A percentile compares a stretch with the other conserved stretches of the same genome.
Conservation (phyloP, 139 green algal genomes). For the Auxenochlorella pyrenoidosa region DNA sequence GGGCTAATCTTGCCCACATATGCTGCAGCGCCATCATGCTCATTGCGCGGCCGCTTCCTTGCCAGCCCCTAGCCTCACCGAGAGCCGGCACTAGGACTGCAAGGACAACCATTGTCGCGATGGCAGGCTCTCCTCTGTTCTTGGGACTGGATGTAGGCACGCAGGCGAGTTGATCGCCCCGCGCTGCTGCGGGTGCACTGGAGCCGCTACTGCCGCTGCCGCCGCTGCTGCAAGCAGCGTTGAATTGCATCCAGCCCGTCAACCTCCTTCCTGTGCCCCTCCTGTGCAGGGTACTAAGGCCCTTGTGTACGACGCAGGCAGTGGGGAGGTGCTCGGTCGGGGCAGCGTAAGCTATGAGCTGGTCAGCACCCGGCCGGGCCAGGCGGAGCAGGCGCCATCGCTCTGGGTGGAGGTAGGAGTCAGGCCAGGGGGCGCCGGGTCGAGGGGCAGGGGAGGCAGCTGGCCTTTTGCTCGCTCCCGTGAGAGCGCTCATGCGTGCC, state of each 20-base stretch:
- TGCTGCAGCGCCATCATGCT: too few relatives aligned
- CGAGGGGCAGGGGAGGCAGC: neutral
- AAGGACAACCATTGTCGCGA: too few relatives aligned
- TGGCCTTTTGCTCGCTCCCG: too few relatives aligned
- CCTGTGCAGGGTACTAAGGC: slow-evolving; percentile 69
- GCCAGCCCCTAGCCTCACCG: too few relatives aligned
- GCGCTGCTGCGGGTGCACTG: neutral
- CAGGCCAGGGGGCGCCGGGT: neutral
- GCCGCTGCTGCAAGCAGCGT: too few relatives aligned
- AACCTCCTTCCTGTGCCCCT: neutral
- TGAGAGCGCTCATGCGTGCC: too few relatives aligned
- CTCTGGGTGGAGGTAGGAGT: slow-evolving; percentile 74
- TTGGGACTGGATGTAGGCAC: neutral
- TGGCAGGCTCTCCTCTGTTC: neutral
- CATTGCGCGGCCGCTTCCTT: too few relatives aligned
- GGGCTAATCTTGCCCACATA: too few relatives aligned
- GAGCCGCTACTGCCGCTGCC: neutral
- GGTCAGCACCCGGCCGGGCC: slow-evolving; percentile 52
- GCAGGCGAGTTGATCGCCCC: neutral
- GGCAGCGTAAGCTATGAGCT: slow-evolving; percentile 64
- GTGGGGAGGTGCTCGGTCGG: slow-evolving; percentile 56
- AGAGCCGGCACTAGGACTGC: too few relatives aligned
- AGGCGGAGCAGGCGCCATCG: slow-evolving; percentile 82
- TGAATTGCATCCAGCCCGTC: too few relatives aligned
- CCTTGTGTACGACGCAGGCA: slow-evolving; percentile 65